These are phyloP conservation scores for Apostasia shenzhenica DNA, from an alignment of 106 monocot species.

Conservation along the genomic window DNA sequence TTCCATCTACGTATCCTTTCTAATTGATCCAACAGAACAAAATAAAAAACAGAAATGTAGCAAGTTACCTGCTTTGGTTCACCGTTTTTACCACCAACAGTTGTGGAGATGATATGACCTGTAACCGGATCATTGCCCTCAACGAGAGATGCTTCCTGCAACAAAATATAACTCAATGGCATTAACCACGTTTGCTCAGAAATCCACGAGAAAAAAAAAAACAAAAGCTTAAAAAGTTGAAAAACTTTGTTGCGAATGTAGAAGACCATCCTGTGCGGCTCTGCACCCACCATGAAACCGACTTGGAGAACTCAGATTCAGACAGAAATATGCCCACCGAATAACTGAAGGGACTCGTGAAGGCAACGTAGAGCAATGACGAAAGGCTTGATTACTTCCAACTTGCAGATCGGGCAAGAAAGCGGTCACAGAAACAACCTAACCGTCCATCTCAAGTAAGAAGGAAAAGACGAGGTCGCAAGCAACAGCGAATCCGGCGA, in stretches of 20 bases:
- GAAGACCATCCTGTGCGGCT: background rate
- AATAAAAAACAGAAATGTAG: background rate
- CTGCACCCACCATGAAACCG: background rate
- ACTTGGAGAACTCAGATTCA: background rate
- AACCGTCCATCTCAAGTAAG: background rate
- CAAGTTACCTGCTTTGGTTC: conserved; percentile 57
- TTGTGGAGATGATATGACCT: conserved; percentile 83
- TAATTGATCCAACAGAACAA: background rate
- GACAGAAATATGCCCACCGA: background rate
- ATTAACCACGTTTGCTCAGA: background rate
- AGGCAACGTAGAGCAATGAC: background rate
- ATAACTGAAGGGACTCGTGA: background rate
- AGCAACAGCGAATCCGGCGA: background rate
- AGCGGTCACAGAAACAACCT: background rate
- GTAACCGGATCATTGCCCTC: conserved; percentile 55
- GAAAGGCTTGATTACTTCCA: background rate
- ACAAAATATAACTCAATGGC: background rate
- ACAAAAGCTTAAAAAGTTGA: background rate
- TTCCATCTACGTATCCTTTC: background rate
- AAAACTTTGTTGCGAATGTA: background rate
- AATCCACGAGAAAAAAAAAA: background rate
- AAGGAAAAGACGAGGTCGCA: background rate
- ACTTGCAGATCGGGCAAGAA: conserved; percentile 1
- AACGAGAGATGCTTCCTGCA: conserved; percentile 47
- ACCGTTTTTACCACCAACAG: conserved; percentile 78